These are phyloP conservation scores for Nicotiana sylvestris DNA, from an alignment of 257 asterid genomes.

Conservation along the genomic window DNA sequence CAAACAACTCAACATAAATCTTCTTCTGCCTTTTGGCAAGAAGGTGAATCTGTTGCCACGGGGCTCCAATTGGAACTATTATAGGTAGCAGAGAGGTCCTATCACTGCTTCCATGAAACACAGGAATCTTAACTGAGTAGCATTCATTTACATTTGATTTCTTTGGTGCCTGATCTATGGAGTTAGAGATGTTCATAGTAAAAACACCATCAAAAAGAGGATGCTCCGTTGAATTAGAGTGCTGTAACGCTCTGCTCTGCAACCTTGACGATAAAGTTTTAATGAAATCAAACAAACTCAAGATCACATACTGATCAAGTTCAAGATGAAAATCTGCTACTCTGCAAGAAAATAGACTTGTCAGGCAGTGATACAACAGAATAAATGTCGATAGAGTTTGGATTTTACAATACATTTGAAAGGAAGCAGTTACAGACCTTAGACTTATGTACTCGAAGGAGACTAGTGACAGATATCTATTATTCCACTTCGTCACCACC, in stretches of 20 bases:
- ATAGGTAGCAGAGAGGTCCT: slow-evolving; percentile 43
- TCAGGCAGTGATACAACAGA: slow-evolving; percentile 21
- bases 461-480: slow-evolving; percentile 57
- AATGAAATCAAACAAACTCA: slow-evolving; percentile 72
- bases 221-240: slow-evolving; percentile 40
- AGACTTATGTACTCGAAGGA: slow-evolving; percentile 49
- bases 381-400: background rate
- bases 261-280: slow-evolving; percentile 57
- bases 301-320: slow-evolving; percentile 79
- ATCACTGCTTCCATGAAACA: slow-evolving; percentile 30
- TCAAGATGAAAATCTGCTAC: slow-evolving; percentile 81
- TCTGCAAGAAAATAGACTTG: slow-evolving; percentile 41
- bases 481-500: slow-evolving; percentile 87
- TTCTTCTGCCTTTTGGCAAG: slow-evolving; percentile 68
- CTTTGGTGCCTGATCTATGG: slow-evolving; percentile 19
- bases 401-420: background rate
- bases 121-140: slow-evolving; percentile 22
- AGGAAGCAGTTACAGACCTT: background rate
- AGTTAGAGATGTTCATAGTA: slow-evolving; percentile 12
- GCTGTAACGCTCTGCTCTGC: slow-evolving; percentile 47
- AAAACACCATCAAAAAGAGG: slow-evolving; percentile 24
- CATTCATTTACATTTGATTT: slow-evolving; percentile 34
- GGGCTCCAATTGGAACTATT: slow-evolving; percentile 91
- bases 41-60: slow-evolving; percentile 92
- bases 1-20: slow-evolving; percentile 78